Evolutionary conservation across 768 basidiomycete genomes (phyloP).

Genomic region (Scleroderma citrinum): DNA sequence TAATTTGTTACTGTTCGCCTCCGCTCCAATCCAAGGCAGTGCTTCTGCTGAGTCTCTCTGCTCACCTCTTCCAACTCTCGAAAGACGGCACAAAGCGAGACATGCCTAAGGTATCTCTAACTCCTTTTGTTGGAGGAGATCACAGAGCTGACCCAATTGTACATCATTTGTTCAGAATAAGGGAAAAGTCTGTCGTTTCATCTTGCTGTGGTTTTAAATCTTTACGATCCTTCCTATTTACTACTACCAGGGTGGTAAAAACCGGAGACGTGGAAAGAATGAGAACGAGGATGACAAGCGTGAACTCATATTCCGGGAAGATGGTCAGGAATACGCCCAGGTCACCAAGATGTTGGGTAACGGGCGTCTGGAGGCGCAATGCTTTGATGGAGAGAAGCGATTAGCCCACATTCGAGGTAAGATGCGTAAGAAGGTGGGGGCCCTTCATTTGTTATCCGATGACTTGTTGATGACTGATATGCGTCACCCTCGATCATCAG

Average conservation of each 20-base stretch:
- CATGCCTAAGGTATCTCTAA: constrained; percentile 50
- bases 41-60: too few species aligned
- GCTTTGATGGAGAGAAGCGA: constrained; percentile 98
- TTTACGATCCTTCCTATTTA: neutral
- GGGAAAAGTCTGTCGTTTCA: constrained; percentile 52
- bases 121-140: neutral
- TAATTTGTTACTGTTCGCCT: neutral
- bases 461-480: constrained; percentile 1
- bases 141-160: constrained; percentile 8
- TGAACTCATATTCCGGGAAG: constrained; percentile 97
- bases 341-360: constrained; percentile 99
- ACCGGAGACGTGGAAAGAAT: constrained; percentile 99
- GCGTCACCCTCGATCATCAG: constrained; percentile 34
- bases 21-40: too few species aligned
- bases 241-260: constrained; percentile 85
- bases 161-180: constrained; percentile 47
- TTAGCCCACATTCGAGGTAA: constrained; percentile 97
- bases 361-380: constrained; percentile 91
- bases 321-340: constrained; percentile 98
- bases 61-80: too few species aligned
- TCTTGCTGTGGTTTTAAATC: neutral
- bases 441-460: neutral
- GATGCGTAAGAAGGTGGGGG: constrained; percentile 94
- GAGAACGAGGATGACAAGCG: constrained; percentile 99
- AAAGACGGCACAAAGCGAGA: constrained; percentile 6